Conservation (phyloP, 768 basidiomycete species). For the Polyporus arcularius region DNA sequence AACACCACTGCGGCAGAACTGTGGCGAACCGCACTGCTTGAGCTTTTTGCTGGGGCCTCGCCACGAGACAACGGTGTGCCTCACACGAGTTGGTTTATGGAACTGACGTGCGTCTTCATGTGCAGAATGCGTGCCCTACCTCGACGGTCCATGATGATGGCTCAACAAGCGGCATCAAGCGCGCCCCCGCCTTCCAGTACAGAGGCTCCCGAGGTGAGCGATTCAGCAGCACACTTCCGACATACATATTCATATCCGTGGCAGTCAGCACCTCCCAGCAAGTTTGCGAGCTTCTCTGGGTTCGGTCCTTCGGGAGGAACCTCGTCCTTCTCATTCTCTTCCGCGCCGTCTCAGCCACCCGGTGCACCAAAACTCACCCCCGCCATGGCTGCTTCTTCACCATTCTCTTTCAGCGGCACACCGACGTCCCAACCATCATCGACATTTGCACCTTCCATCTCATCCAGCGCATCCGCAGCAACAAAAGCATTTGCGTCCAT, state of each 20-base stretch:
- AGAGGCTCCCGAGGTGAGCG: neutral
- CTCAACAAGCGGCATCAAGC: neutral
- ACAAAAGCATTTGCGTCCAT: conserved; percentile 12
- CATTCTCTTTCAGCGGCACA: conserved; percentile 15
- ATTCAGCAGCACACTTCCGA: neutral
- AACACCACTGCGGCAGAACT: too few species aligned
- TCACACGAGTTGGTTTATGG: too few species aligned
- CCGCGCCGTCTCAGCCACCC: conserved; percentile 31
- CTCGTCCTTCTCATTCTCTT: conserved; percentile 43
- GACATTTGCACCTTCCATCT: conserved; percentile 22
- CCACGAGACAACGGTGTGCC: too few species aligned
- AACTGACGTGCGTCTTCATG: too few species aligned
- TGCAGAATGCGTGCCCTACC: neutral
- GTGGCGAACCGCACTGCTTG: too few species aligned
- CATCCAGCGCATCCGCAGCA: conserved; percentile 21
- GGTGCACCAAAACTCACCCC: conserved; percentile 19
- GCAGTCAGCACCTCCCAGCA: conserved; percentile 32
- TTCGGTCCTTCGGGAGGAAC: conserved; percentile 43
- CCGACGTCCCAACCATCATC: conserved; percentile 15
- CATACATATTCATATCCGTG: neutral
- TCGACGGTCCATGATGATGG: neutral
- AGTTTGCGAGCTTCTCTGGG: conserved; percentile 54
- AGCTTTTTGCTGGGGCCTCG: too few species aligned
- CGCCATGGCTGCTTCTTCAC: conserved; percentile 19
- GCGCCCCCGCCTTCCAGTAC: neutral